phyloP scores from a whole-genome alignment of 2,329 filamentous ascomycete genomes.

The Blumeriella jaapii region DNA sequence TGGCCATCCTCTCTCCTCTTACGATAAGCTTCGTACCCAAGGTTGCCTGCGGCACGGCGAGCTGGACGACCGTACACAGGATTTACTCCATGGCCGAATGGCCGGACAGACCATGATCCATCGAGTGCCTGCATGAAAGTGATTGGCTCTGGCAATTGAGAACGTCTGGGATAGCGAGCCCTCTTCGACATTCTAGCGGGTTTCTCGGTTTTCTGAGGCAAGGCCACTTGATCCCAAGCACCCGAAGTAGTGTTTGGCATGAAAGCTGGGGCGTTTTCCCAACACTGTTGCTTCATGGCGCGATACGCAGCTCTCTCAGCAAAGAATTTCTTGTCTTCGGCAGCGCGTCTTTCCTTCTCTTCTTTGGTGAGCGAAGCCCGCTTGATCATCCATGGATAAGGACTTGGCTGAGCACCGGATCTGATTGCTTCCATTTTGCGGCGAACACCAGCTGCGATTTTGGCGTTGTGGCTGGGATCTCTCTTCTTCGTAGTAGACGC shows the following conservation, averaged over 20 bases:
- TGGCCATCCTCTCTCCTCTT: constrained; percentile 15
- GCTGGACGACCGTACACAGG: constrained; percentile 22
- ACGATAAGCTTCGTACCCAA: constrained; percentile 12
- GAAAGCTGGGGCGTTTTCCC: constrained; percentile 12
- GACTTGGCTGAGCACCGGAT: constrained; percentile 1
- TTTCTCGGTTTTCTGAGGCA: background rate
- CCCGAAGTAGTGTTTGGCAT: constrained; percentile 20
- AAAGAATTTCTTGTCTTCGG: background rate
- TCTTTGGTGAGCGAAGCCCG: constrained; percentile 1
- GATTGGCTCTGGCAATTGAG: constrained; percentile 22
- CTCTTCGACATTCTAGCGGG: background rate
- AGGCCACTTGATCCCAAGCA: constrained; percentile 19
- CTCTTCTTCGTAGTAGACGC: background rate
- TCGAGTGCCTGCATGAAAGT: constrained; percentile 23
- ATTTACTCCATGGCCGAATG: constrained; percentile 25
- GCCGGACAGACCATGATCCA: constrained; percentile 23
- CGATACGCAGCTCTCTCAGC: background rate
- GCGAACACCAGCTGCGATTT: constrained; percentile 5
- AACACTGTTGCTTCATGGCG: constrained; percentile 5
- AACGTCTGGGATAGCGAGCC: background rate
- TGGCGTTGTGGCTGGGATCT: constrained; percentile 4
- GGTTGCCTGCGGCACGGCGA: constrained; percentile 18
- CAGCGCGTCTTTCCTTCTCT: constrained; percentile 6
- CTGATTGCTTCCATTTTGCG: constrained; percentile 5
- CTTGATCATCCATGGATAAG: constrained; percentile 3